Percentiles rank a stretch among this genome's conserved stretches.
Conservation (phyloP, 2,329 filamentous ascomycete genomes). For the Dactylellina leptospora region DNA sequence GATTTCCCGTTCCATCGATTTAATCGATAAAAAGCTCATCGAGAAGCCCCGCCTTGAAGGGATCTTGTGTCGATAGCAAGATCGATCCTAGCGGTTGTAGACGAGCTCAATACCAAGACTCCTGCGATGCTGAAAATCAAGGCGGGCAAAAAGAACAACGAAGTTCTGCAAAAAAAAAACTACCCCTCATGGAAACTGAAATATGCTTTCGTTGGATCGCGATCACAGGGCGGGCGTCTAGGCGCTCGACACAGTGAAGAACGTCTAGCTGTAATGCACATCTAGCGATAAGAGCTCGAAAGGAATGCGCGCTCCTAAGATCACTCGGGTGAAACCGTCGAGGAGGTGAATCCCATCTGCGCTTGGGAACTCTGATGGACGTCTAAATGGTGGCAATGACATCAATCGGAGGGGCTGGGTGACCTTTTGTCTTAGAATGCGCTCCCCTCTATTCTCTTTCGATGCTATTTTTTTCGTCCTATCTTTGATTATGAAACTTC, state of each 20-base stretch:
- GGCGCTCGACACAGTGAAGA: too few species aligned
- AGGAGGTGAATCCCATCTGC: not conserved
- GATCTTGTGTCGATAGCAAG: conserved; percentile 23
- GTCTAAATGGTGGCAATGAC: conserved; percentile 3
- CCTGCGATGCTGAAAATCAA: conserved; percentile 5
- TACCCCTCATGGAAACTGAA: not conserved
- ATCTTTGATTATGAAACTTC: conserved; percentile 5
- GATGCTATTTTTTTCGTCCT: not conserved
- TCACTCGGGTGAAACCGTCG: not conserved
- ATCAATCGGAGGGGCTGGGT: conserved; percentile 2
- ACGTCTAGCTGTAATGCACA: too few species aligned
- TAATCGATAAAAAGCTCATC: conserved; percentile 28
- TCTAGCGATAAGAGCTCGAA: conserved; percentile 13
- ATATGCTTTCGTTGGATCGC: too few species aligned
- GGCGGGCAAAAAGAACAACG: not conserved
- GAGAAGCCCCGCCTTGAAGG: conserved; percentile 35
- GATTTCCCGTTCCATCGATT: not conserved
- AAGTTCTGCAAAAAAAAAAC: not conserved
- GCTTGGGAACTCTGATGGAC: not conserved
- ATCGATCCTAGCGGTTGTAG: conserved; percentile 15
- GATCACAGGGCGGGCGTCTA: not conserved
- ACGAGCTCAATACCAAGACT: conserved; percentile 52
- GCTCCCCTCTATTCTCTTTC: not conserved
- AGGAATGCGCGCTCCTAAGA: not conserved
- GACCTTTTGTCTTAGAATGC: not conserved